A percentile compares a stretch with the other conserved stretches of the same genome.
phyloP scores from a whole-genome alignment of 148 eudicot species.

The Camellia lanceoleosa region DNA sequence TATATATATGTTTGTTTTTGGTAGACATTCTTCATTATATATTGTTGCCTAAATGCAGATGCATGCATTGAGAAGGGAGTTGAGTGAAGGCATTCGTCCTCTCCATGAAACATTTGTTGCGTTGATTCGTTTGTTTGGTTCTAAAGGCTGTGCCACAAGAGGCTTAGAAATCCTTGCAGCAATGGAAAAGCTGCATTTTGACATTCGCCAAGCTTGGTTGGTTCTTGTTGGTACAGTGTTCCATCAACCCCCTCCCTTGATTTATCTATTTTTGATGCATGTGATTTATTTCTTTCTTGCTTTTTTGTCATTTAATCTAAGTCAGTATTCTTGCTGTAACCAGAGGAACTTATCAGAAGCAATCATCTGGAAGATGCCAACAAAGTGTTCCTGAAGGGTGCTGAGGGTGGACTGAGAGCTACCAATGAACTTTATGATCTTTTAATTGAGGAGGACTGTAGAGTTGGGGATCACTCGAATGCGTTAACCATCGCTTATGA shows the following conservation, averaged over 20 bases:
- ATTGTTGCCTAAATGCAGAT: conserved; percentile 49
- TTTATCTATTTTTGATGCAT: not conserved
- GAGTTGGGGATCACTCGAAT: conserved; percentile 91
- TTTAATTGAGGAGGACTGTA: conserved; percentile 85
- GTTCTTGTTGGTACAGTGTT: conserved; percentile 78
- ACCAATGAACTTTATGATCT: conserved; percentile 89
- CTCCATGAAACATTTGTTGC: conserved; percentile 88
- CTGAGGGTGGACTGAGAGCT: conserved; percentile 83
- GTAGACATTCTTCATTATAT: not conserved
- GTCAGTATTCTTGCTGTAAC: conserved; percentile 19
- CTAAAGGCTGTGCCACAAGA: conserved; percentile 72
- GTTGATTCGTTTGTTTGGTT: conserved; percentile 78
- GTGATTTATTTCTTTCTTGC: conserved; percentile 12
- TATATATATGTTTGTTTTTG: not conserved
- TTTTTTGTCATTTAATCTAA: conserved; percentile 12
- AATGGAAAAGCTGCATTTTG: conserved; percentile 86
- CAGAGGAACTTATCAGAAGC: conserved; percentile 79
- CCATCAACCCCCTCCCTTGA: conserved; percentile 1
- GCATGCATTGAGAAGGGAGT: conserved; percentile 83
- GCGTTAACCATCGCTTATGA: conserved; percentile 90
- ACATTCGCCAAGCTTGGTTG: conserved; percentile 94
- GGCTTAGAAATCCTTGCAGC: conserved; percentile 93
- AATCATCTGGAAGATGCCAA: conserved; percentile 85
- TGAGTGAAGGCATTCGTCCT: conserved; percentile 91
- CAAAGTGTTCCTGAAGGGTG: conserved; percentile 86